These are phyloP conservation scores for Cryptosporidium tyzzeri DNA, from an alignment of 169 alveolate species.

Conservation along the genomic window DNA sequence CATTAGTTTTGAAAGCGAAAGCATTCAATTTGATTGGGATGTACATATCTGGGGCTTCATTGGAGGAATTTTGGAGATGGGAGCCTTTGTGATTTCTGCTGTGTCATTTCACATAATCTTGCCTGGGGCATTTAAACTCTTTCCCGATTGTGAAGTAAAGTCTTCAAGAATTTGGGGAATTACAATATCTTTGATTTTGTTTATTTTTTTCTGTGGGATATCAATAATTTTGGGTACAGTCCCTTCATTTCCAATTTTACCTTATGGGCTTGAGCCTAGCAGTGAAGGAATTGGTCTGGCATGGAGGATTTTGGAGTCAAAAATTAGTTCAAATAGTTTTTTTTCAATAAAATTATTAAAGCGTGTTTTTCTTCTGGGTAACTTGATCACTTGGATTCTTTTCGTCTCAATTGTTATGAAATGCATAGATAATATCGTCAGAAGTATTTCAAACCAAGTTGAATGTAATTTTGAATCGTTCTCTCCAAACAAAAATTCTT, in stretches of 20 bases:
- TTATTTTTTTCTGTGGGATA: slow-evolving; percentile 22
- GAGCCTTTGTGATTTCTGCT: slow-evolving; percentile 42
- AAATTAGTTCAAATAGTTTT: neutral
- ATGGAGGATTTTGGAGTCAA: slow-evolving; percentile 27
- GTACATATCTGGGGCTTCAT: slow-evolving; percentile 45
- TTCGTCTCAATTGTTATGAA: slow-evolving; percentile 26
- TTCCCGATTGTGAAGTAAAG: slow-evolving; percentile 8
- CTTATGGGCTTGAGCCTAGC: slow-evolving; percentile 47
- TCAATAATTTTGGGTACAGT: neutral
- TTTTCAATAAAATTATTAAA: neutral
- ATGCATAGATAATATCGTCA: slow-evolving; percentile 45
- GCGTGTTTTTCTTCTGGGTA: slow-evolving; percentile 24
- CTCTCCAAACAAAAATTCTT: slow-evolving; percentile 15
- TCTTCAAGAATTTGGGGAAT: slow-evolving; percentile 43
- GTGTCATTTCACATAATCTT: slow-evolving; percentile 30
- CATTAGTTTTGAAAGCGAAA: neutral
- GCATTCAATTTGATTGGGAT: slow-evolving; percentile 42
- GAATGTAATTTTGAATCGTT: slow-evolving; percentile 33
- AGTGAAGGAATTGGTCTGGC: slow-evolving; percentile 50
- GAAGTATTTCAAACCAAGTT: slow-evolving; percentile 18
- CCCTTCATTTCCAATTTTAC: slow-evolving; percentile 47
- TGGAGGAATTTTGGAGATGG: slow-evolving; percentile 45
- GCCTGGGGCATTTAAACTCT: slow-evolving; percentile 6
- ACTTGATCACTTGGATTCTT: slow-evolving; percentile 22
- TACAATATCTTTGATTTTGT: slow-evolving; percentile 22